Evolutionary conservation across 768 basidiomycete genomes (phyloP), one percentile per base, ranked within the genome.

Genomic region (Boletellus emodensis): DNA sequence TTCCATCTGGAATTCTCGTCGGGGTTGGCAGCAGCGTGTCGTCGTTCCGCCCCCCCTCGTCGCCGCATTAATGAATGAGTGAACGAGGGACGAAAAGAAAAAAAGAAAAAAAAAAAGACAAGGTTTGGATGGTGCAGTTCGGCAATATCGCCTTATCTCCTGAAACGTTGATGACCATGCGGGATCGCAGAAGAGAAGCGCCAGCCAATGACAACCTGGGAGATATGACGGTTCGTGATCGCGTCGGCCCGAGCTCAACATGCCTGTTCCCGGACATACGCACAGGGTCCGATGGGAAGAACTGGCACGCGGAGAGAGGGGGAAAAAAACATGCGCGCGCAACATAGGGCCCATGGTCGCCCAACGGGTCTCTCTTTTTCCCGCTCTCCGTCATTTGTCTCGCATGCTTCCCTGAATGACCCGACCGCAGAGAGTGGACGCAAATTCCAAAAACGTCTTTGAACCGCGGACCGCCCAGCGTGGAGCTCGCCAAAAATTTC

Each of bases 401-500:
- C 20, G 15, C n/a, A 12, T 22, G 15, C 35, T 15, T 35, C 18
- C 11, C 13, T 40, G 35, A 6, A 26, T 17, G 50, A 12, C 33
- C 18, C 7, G 33, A 11, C 30, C 9, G 30, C 30, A 30, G 30
- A 30, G 30, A 30, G 24, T 15, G 18, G 49, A 6, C 53, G 45
- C 11, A 41, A 37, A 34, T 55, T 57, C 51, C 52, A 63, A 12
- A 53, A 48, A 33, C 40, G 36, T 20, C 55, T 38, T 33, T 38
- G 30, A 11, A 33, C 34, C 44, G 54, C 28, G 74, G 72, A n/a
- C 74, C 74, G 56, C 68, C 66, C 1, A 68, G 55, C 9, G 66
- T 70, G 53, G 84, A 71, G 46, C 73, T 68, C 22, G 67, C 72
- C 51, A 80, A 52, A 60, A 75, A 8, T 30, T 30, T 11, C 24